Base-by-base conservation (phyloP, 164 flowering plant species). In the Sedum album region DNA sequence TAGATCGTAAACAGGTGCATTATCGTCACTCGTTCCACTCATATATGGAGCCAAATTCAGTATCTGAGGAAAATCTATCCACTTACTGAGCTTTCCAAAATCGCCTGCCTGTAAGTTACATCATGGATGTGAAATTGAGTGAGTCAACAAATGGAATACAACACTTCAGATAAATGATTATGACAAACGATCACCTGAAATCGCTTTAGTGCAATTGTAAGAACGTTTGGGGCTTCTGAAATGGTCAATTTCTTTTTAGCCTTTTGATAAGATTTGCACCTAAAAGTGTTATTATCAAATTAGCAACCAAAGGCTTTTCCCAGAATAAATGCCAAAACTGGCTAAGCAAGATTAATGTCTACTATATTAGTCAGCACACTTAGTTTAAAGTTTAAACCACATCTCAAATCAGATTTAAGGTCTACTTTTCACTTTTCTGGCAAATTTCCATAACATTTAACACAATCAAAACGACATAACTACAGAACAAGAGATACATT, bases 251-350 rank as follows among this genome's bases (percentile, higher is more conserved):
- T n/a, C n/a, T n/a, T n/a, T n/a, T n/a, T n/a, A n/a, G n/a, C n/a
- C n/a, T n/a, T n/a, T 83, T 85, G 93, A 81, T 92, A 89, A 41
- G 97, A 87, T 72, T 85, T 89, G 81, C 99, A 95, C 79, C 99
- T 95, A 82, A 68, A 39, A 25, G 28, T 67, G 31, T 28, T 13
- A 63, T 18, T 33, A 3, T 17, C 23, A 33, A 35, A 33, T 63
- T 15, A 38, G 42, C 4, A 31, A 31, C 20, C 6, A 20, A 20
- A 49, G 20, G 6, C 20, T 20, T 49, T 20, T 2, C 55, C n/a
- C n/a, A n/a, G n/a, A n/a, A n/a, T n/a, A n/a, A n/a, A n/a, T n/a
- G n/a, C n/a, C n/a, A n/a, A n/a, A n/a, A n/a, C n/a, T n/a, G n/a
- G n/a, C n/a, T n/a, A n/a, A n/a, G n/a, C n/a, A n/a, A n/a, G n/a